These are phyloP conservation scores for Colletotrichum aenigma DNA, from an alignment of 2,329 filamentous ascomycete genomes.

Conservation along the genomic window DNA sequence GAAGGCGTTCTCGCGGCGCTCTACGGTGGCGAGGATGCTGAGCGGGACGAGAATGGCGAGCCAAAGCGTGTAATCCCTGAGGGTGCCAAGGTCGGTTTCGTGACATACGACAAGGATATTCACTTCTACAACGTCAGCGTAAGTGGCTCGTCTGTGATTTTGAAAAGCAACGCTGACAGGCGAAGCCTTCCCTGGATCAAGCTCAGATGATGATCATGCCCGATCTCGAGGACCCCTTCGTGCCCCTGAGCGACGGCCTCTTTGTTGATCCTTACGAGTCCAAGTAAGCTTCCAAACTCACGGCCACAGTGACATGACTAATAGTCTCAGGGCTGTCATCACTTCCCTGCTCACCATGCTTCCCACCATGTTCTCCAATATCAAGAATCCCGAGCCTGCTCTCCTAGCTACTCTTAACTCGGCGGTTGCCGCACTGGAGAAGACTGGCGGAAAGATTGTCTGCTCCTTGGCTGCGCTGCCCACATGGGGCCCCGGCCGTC, in stretches of 20 bases:
- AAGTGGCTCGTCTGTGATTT: constrained; percentile 40
- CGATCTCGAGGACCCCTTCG: constrained; percentile 94
- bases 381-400: constrained; percentile 91
- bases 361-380: constrained; percentile 82
- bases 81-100: constrained; percentile 88
- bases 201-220: constrained; percentile 99
- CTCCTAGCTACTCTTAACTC: constrained; percentile 85
- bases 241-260: constrained; percentile 87
- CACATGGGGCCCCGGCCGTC: constrained; percentile 85
- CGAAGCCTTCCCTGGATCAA: constrained; percentile 74
- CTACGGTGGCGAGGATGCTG: constrained; percentile 70
- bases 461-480: constrained; percentile 88
- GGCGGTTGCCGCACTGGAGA: constrained; percentile 80
- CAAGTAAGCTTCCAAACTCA: constrained; percentile 54
- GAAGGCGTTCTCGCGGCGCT: constrained; percentile 85
- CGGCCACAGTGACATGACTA: constrained; percentile 21
- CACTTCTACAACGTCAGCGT: constrained; percentile 97
- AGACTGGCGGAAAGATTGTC: constrained; percentile 90
- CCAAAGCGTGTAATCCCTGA: constrained; percentile 67
- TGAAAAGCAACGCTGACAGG: neutral
- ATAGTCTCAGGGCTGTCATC: constrained; percentile 68
- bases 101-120: constrained; percentile 95
- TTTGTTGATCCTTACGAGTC: constrained; percentile 96
- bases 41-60: constrained; percentile 58
- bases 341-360: constrained; percentile 83